Base-by-base conservation (phyloP, 2,329 filamentous ascomycete species). In the Aspergillus calidoustus region DNA sequence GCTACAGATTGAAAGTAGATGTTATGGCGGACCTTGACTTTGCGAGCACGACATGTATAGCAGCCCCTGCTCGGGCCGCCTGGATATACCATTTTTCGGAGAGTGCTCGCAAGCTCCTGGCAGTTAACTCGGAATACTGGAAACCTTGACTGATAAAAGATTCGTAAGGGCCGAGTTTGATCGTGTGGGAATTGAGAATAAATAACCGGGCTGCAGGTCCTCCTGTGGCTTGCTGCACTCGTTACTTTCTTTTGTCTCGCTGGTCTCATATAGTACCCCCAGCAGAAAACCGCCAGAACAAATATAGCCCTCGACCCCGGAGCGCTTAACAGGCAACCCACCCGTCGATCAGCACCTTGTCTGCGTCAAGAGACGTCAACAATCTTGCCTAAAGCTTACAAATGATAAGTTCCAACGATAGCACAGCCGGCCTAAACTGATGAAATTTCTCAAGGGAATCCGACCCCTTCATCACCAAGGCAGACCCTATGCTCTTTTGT, bases 31-130 rank as follows among this genome's bases (percentile, higher is more conserved):
- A 60, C 57, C 57, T 60, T 60, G 23, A 60, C 57, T 50, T 60
- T 60, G 51, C 57, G 57, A 55, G 57, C 52, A 54, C 57, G 57
- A 49, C 57, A 60, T 30, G 57, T 60, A 38, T 60, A 60, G 52
- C 57, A 60, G 1, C 57, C 57, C n/a, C 46, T 47, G 46, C 57
- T 60, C 28, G 57, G 57, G 5, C 57, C 57, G 34, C 57, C 57
- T 50, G 57, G 57, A 48, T 60, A 60, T 17, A 60, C 57, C 57
- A 60, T 60, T 50, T 50, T 55, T 60, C 46, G 8, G 19, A 22
- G 17, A 4, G 11, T 49, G 8, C 51, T 55, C 51, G 57, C 34
- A 50, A 60, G 46, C 6, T 30, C 31, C 30, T 30, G 34, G 31
- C 17, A 17, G 31, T 25, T 31, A 46, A 54, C 43, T 43, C 23